A percentile compares a stretch with the other conserved stretches of the same genome.
phyloP scores from a whole-genome alignment of 345 rosid species.

The Gossypium raimondii region DNA sequence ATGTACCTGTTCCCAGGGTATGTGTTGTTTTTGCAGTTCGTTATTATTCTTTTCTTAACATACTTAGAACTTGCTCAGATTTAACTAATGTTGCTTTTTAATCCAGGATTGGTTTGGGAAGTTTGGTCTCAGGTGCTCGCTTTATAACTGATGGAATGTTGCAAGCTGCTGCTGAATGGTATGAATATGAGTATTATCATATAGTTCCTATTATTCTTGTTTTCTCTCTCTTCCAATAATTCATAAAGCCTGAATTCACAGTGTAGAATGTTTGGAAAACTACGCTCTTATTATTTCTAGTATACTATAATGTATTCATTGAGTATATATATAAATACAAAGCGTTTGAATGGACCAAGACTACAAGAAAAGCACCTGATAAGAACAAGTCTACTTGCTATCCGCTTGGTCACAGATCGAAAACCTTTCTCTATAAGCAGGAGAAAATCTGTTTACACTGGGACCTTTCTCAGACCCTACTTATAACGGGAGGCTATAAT shows the following conservation, averaged over 20 bases:
- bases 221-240: not conserved
- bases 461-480: no score
- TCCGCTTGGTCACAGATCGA: no score
- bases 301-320: not conserved
- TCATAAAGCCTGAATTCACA: not conserved
- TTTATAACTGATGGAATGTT: slow-evolving; percentile 83
- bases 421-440: no score
- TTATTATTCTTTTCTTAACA: not conserved
- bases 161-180: slow-evolving; percentile 94
- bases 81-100: slow-evolving; percentile 6
- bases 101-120: slow-evolving; percentile 86
- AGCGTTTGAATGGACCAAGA: no score
- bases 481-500: not conserved
- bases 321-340: no score
- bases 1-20: slow-evolving; percentile 99
- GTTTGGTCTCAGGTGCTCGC: slow-evolving; percentile 82
- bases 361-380: no score
- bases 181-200: slow-evolving; percentile 10
- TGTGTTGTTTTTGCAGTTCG: slow-evolving; percentile 28
- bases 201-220: not conserved
- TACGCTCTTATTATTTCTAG: not conserved
- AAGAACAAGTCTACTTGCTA: no score
- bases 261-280: not conserved
- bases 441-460: no score
- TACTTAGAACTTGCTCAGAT: not conserved